phyloP scores from a whole-genome alignment of 371 early-diverging fungal genomes.

The Fennellomyces sp. region DNA sequence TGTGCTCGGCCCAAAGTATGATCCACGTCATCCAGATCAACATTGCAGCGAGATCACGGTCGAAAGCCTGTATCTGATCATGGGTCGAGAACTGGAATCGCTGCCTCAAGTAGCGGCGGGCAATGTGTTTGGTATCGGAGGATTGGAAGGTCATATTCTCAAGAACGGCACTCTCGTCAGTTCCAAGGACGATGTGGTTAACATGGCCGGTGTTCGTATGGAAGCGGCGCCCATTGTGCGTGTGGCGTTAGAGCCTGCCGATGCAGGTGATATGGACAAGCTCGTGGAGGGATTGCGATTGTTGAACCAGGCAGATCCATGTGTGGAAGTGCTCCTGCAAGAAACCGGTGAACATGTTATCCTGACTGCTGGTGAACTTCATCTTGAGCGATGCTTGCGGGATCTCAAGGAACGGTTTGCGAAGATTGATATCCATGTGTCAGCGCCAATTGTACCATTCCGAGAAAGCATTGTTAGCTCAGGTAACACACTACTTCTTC shows the following conservation, averaged over 20 bases:
- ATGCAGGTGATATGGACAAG: slow-evolving; percentile 84
- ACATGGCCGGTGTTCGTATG: slow-evolving; percentile 58
- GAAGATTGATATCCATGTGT: slow-evolving; percentile 90
- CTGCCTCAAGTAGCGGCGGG: slow-evolving; percentile 91
- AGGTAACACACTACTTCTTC: slow-evolving; percentile 4
- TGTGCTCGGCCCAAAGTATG: slow-evolving; percentile 94
- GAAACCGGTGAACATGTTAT: slow-evolving; percentile 97
- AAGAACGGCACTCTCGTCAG: slow-evolving; percentile 91
- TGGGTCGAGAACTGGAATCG: slow-evolving; percentile 92
- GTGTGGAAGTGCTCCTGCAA: slow-evolving; percentile 88
- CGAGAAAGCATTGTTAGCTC: slow-evolving; percentile 84
- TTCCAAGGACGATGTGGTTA: slow-evolving; percentile 53
- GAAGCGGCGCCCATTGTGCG: slow-evolving; percentile 88
- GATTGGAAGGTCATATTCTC: slow-evolving; percentile 84
- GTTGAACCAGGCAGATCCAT: slow-evolving; percentile 93
- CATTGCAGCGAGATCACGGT: slow-evolving; percentile 76
- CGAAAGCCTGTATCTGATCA: slow-evolving; percentile 85
- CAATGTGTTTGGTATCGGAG: slow-evolving; percentile 95
- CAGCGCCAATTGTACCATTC: slow-evolving; percentile 97
- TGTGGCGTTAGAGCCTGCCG: slow-evolving; percentile 92
- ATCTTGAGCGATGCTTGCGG: slow-evolving; percentile 93
- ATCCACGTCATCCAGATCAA: slow-evolving; percentile 65
- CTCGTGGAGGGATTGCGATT: slow-evolving; percentile 86
- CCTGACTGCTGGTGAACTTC: slow-evolving; percentile 95
- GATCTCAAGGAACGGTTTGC: slow-evolving; percentile 95